These are phyloP conservation scores for Byssothecium circinans DNA, from an alignment of 2,329 filamentous ascomycete species.

Conservation along the genomic window DNA sequence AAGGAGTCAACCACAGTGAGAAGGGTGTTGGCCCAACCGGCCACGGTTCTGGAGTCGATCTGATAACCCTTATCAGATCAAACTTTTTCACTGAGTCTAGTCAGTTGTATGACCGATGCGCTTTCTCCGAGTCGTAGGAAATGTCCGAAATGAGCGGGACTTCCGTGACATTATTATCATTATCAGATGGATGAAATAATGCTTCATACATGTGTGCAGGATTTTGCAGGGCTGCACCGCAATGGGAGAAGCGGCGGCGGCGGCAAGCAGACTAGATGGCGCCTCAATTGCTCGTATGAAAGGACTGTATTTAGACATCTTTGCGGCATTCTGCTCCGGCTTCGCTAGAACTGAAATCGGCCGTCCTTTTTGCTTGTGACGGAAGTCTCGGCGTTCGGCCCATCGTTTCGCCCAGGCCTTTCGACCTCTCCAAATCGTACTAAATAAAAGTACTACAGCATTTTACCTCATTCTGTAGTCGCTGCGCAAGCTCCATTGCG, in stretches of 20 bases:
- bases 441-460: slow-evolving; percentile 29
- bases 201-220: too few relatives aligned
- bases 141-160: too few relatives aligned
- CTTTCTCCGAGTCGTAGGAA: not conserved
- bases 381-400: slow-evolving; percentile 27
- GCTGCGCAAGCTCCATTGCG: slow-evolving; percentile 13
- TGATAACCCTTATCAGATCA: slow-evolving; percentile 18
- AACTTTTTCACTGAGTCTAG: not conserved
- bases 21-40: not conserved
- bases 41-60: slow-evolving; percentile 24
- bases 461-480: slow-evolving; percentile 1
- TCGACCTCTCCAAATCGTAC: slow-evolving; percentile 14
- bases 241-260: not conserved
- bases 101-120: not conserved
- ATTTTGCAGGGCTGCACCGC: too few relatives aligned
- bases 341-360: not conserved
- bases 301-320: not conserved
- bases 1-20: not conserved
- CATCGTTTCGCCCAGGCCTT: slow-evolving; percentile 14
- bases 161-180: too few relatives aligned
- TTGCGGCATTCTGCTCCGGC: not conserved
- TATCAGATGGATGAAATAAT: too few relatives aligned
- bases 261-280: not conserved
- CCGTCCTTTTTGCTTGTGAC: not conserved
- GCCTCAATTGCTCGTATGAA: not conserved